Base-by-base conservation (phyloP, 306 rosid genomes). In the Cicer judaicum region DNA sequence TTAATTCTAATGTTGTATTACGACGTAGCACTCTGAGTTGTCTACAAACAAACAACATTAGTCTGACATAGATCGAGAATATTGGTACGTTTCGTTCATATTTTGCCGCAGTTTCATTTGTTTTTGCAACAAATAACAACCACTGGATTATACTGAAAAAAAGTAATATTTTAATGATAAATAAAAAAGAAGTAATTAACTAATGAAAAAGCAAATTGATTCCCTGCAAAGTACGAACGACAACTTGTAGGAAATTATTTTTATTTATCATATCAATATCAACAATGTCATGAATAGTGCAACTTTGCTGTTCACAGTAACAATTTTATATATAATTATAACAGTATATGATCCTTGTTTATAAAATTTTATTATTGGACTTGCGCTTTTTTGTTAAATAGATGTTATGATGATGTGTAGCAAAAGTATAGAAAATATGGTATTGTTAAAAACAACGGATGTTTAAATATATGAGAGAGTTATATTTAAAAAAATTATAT, bases 11-110 rank as follows among this genome's bases (percentile, higher is more conserved):
- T 56, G 50, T 43, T 66, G 8, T 40, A 63, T 29, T 13, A 34
- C 52, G 36, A 54, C 53, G 72, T 75, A 82, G 76, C 84, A 82
- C 13, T 81, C 70, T 90, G 83, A 85, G 91, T 46, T 90, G 96
- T 84, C 66, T 67, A 76, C 79, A 83, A 50, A 76, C 79, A 83
- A 50, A 16, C 18, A 16, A 16, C 55, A 13, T 39, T 39, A 66
- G 52, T 21, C 44, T 44, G 43, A 68, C 14, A 10, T 40, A 40
- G 49, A 64, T 72, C 42, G 49, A 59, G 52, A 80, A 82, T 83
- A 78, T 78, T 16, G 71, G 56, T 29, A 29, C 34, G 34, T 60
- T 81, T 81, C 70, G 78, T 75, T 81, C 79, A 49, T 50, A 53
- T 55, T 56, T 53, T 70, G 73, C 42, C 5, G 8, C 53, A 65